Percentiles rank a stretch among this genome's conserved stretches.
These are phyloP conservation scores for Rhytidiadelphus loreus DNA, from an alignment of 225 moss, liverwort and hornwort genomes.

Conservation along the genomic window DNA sequence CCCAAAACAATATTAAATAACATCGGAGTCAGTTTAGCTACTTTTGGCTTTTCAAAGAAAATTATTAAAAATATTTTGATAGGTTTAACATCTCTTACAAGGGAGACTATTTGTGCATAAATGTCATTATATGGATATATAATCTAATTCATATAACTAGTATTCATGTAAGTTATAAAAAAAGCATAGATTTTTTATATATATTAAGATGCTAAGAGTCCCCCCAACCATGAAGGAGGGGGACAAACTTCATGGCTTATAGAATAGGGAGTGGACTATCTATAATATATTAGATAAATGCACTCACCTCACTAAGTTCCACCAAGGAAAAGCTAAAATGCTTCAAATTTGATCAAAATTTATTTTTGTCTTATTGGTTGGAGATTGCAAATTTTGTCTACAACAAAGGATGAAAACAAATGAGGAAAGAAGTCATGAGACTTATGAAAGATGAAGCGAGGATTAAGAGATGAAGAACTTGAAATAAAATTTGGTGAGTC, in stretches of 20 bases:
- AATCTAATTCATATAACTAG: too few relatives aligned
- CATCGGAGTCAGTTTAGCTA: background rate
- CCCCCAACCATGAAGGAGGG: background rate
- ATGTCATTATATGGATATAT: background rate
- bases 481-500: background rate
- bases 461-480: background rate
- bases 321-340: accelerated
- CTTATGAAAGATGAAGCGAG: accelerated
- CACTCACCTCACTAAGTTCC: background rate
- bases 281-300: accelerated
- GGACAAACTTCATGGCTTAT: background rate
- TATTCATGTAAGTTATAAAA: background rate
- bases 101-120: accelerated
- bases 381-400: background rate
- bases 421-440: accelerated
- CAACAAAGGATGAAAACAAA: accelerated
- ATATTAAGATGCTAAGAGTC: background rate
- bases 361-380: background rate
- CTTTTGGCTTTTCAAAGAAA: background rate
- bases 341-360: background rate
- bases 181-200: background rate
- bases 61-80: background rate
- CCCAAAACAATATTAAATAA: background rate
- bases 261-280: background rate
- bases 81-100: background rate